Base-by-base conservation (phyloP, 306 rosid genomes). In the Elaeagnus macrophylla region DNA sequence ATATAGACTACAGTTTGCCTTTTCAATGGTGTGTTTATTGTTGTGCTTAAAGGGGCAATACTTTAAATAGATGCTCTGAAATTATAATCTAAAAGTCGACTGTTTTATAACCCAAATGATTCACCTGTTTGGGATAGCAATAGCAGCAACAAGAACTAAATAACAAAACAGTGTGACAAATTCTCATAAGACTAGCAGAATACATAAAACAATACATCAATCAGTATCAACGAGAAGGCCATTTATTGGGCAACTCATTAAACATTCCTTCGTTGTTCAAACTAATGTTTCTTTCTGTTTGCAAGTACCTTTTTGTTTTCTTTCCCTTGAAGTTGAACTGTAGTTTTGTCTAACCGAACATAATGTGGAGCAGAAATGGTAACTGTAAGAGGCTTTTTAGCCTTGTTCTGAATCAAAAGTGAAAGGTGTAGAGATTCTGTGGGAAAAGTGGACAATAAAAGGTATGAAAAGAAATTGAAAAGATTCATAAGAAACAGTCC, bases 381-480 rank as follows among this genome's bases (percentile, higher is more conserved):
- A 38, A 71, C 65, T 17, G 42, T 12, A 7, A 67, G 67, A 53
- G 75, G 54, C 39, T 53, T 56, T 49, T 69, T 61, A 44, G 67
- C 78, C 65, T 74, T 71, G 73, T 79, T 79, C 75, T 71, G 80
- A 63, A 79, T 64, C 54, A 79, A 70, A 66, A 79, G 75, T 10
- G 70, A 71, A 25, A 79, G 75, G 46, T 64, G 58, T 10, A 75
- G 81, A 60, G 81, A 67, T 6, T 78, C 78, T 20, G 32, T 20
- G 74, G 2, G 83, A 59, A 67, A 57, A 48, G 50, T 36, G 32
- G 57, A 52, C 45, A 13, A 12, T 20, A 38, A 11, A 5, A 13
- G 48, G 48, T 11, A 9, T 42, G 41, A 9, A 8, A 45, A 48
- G 40, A 55, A 14, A 59, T 37, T 32, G 3, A 20, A 20, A 20